Evolutionary conservation across 1,139 yeast species (phyloP).

Genomic region (Saccharomyces hybrid): DNA sequence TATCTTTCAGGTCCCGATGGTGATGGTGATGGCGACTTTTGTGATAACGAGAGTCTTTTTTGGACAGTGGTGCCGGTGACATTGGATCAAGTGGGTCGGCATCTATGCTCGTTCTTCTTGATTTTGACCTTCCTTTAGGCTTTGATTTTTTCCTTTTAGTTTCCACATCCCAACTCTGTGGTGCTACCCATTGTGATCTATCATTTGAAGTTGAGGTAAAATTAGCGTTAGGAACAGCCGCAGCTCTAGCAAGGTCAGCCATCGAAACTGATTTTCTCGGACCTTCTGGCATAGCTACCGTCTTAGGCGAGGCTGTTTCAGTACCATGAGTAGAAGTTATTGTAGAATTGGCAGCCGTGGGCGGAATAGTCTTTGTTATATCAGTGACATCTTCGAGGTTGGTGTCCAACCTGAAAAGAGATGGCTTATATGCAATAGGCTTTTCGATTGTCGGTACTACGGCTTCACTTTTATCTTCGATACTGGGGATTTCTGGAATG

Average conservation of each 20-base stretch:
- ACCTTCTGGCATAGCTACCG: slow-evolving; percentile 9
- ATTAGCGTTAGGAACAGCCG: slow-evolving; percentile 12
- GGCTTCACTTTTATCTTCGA: too few relatives aligned
- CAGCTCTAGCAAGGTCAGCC: slow-evolving; percentile 22
- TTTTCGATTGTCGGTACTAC: slow-evolving; percentile 11
- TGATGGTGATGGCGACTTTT: neutral
- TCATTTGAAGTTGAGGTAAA: slow-evolving; percentile 5
- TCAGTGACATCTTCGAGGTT: slow-evolving; percentile 28
- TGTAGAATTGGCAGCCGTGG: neutral
- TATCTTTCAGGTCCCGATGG: neutral
- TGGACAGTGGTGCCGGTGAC: neutral
- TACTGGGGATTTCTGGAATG: neutral
- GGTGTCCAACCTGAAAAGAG: slow-evolving; percentile 25
- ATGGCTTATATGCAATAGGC: slow-evolving; percentile 5
- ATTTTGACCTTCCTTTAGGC: slow-evolving; percentile 9
- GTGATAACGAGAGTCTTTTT: slow-evolving; percentile 1
- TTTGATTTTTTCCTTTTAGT: slow-evolving; percentile 24
- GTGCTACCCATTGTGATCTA: slow-evolving; percentile 50
- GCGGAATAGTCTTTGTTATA: slow-evolving; percentile 20
- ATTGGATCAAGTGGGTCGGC: neutral
- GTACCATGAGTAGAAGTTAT: slow-evolving; percentile 1
- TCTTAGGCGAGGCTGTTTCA: neutral
- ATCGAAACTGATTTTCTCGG: slow-evolving; percentile 22
- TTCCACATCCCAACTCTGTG: slow-evolving; percentile 76
- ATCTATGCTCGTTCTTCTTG: slow-evolving; percentile 8